phyloP scores from a whole-genome alignment of 2,329 filamentous ascomycete genomes.

The Sporothrix brasiliensis region DNA sequence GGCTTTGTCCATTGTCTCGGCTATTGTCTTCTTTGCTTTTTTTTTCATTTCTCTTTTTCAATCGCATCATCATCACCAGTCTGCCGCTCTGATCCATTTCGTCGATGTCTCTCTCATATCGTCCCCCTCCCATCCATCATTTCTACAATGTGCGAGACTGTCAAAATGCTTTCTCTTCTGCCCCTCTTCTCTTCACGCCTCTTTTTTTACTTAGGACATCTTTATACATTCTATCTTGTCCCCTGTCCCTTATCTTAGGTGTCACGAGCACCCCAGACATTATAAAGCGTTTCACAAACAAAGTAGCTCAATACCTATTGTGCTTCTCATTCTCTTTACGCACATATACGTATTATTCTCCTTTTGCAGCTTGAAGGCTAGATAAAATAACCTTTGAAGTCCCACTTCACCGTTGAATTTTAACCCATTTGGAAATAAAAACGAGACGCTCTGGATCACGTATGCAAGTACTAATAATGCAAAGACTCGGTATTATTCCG shows the following conservation, averaged over 20 bases:
- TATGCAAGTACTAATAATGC: too few relatives aligned
- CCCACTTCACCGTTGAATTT: background rate
- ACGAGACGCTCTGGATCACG: background rate
- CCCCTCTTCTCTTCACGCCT: background rate
- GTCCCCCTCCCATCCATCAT: background rate
- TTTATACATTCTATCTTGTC: slow-evolving; percentile 6
- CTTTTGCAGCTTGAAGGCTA: too few relatives aligned
- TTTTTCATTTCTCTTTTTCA: background rate
- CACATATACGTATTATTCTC: too few relatives aligned
- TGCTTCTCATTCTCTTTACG: background rate
- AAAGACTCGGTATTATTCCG: too few relatives aligned
- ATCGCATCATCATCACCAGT: slow-evolving; percentile 7
- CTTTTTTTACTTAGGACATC: background rate
- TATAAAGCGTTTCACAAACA: background rate
- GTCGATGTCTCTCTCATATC: background rate
- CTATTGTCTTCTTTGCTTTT: background rate
- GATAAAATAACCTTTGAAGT: too few relatives aligned
- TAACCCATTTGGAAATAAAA: background rate
- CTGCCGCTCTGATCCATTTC: background rate
- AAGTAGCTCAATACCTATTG: background rate
- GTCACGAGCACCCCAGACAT: background rate
- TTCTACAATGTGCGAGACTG: background rate
- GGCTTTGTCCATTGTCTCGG: background rate
- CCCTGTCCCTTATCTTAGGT: background rate
- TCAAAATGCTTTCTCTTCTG: too few relatives aligned